phyloP scores from a whole-genome alignment of 768 basidiomycete genomes.

The Panellus pusillus region DNA sequence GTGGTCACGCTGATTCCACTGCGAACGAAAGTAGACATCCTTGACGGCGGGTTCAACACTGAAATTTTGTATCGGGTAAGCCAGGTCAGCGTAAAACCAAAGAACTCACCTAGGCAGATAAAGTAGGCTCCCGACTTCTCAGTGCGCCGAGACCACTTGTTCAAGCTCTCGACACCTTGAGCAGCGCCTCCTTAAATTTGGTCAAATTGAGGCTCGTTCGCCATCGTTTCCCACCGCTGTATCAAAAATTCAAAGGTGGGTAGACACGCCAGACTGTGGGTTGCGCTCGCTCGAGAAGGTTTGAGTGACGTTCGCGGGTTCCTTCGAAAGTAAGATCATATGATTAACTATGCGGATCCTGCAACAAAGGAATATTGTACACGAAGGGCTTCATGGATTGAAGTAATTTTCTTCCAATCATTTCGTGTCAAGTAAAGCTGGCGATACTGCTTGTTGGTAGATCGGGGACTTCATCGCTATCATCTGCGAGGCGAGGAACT shows the following conservation, averaged over 20 bases:
- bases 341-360: no score
- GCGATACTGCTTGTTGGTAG: conserved; percentile 27
- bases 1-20: not conserved
- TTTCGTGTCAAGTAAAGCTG: conserved; percentile 19
- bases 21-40: not conserved
- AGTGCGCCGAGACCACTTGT: conserved; percentile 1
- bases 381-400: conserved; percentile 26
- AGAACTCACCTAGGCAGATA: conserved; percentile 11
- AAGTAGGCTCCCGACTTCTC: conserved; percentile 6
- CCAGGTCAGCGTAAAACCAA: not conserved
- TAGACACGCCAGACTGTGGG: conserved; percentile 1
- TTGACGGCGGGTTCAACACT: not conserved
- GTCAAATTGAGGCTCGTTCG: not conserved
- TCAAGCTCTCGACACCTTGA: conserved; percentile 1
- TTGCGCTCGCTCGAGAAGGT: conserved; percentile 1
- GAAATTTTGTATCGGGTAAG: not conserved
- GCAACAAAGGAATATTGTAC: conserved; percentile 10
- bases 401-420: conserved; percentile 26
- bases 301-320: conserved; percentile 1
- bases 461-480: conserved; percentile 25
- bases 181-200: not conserved
- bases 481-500: conserved; percentile 26
- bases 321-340: not conserved
- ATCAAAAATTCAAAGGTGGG: not conserved
- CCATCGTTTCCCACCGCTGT: conserved; percentile 1